A percentile compares a stretch with the other conserved stretches of the same genome.
Conservation (phyloP, 176 grass and related monocot species). For the Pharus latifolius region DNA sequence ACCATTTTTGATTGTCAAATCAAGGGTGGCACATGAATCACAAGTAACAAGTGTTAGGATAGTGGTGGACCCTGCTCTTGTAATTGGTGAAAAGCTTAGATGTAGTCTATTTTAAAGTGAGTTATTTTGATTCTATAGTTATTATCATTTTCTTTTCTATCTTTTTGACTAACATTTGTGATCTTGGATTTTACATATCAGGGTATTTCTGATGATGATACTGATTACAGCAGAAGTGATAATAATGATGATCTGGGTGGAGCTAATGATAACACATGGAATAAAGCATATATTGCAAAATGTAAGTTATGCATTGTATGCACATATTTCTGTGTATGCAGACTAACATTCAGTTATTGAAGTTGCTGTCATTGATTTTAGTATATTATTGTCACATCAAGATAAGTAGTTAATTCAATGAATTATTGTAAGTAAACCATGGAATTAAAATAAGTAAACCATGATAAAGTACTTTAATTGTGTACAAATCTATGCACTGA, state of each 20-base stretch:
- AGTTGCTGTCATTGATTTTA: not conserved
- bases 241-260: slow-evolving; percentile 12
- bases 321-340: not conserved
- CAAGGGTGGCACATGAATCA: too few relatives aligned
- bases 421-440: not conserved
- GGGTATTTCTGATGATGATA: slow-evolving; percentile 44
- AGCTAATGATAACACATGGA: slow-evolving; percentile 26
- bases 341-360: not conserved
- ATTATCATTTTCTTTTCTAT: not conserved
- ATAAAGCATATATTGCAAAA: slow-evolving; percentile 52
- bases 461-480: not conserved
- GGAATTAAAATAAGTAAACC: not conserved
- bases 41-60: not conserved
- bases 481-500: not conserved
- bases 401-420: not conserved
- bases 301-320: slow-evolving; percentile 40
- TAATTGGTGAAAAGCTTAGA: not conserved
- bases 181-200: slow-evolving; percentile 12
- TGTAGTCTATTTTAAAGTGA: not conserved
- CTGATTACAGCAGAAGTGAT: slow-evolving; percentile 35
- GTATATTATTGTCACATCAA: not conserved
- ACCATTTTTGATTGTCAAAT: not conserved
- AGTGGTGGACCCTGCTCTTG: not conserved
- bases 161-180: slow-evolving; percentile 6
- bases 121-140: not conserved